Conservation (phyloP, 208 protist genomes). For the Acanthamoeba sp. region DNA sequence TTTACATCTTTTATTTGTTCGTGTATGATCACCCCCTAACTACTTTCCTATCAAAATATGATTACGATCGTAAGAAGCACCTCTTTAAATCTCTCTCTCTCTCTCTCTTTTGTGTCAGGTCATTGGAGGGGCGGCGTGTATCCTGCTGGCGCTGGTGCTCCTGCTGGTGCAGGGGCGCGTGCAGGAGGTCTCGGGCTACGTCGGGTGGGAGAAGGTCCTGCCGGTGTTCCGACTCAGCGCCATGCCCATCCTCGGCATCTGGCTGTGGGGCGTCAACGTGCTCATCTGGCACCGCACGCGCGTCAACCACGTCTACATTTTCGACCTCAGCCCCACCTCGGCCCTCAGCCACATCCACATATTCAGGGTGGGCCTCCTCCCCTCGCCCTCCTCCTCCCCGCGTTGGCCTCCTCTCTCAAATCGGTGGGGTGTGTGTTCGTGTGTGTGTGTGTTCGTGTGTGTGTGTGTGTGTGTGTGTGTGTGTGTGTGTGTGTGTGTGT, state of each 20-base stretch:
- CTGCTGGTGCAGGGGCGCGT: not conserved
- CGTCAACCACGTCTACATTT: conserved; percentile 81
- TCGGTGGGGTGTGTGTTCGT: no score
- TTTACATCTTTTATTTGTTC: not conserved
- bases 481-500: no score
- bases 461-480: no score
- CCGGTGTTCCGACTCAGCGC: conserved; percentile 27
- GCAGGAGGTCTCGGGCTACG: not conserved
- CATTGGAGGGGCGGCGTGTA: not conserved
- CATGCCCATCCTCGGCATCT: conserved; percentile 78
- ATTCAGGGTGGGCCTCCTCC: no score
- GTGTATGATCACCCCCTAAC: not conserved
- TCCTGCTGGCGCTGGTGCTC: conserved; percentile 15
- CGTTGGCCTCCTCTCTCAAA: conserved; percentile 12
- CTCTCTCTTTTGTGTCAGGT: not conserved
- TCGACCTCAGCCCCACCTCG: conserved; percentile 77
- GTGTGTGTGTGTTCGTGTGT: no score
- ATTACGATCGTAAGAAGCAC: no score
- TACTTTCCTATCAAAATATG: no score
- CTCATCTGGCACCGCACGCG: conserved; percentile 75
- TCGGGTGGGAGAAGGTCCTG: not conserved
- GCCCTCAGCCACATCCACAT: conserved; percentile 68
- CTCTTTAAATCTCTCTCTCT: not conserved
- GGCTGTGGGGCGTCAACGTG: conserved; percentile 81
- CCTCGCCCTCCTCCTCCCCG: no score